phyloP scores from a whole-genome alignment of 2,329 filamentous ascomycete genomes.

The Daldinia eschscholtzii region DNA sequence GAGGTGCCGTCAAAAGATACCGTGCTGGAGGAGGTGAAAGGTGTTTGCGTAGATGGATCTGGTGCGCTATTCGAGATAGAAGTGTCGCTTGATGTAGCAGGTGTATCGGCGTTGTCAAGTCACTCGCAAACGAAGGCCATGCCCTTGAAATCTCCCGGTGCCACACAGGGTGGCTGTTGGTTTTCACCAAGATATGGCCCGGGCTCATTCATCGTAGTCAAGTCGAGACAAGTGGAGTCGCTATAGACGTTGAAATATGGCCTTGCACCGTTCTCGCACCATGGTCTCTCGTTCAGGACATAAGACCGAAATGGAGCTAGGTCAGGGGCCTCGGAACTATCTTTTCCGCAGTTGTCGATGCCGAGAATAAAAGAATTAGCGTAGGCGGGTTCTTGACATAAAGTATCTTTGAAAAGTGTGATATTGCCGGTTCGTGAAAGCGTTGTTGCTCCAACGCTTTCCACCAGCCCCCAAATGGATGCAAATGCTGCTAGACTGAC shows the following conservation, averaged over 20 bases:
- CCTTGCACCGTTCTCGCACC: conserved; percentile 17
- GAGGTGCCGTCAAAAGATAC: neutral
- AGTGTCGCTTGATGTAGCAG: neutral
- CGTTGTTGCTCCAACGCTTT: too few relatives aligned
- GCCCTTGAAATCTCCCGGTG: conserved; percentile 25
- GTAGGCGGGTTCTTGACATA: conserved; percentile 14
- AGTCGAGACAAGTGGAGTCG: conserved; percentile 17
- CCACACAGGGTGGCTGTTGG: conserved; percentile 11
- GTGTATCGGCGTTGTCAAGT: conserved; percentile 1
- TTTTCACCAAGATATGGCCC: neutral
- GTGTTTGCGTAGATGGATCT: neutral
- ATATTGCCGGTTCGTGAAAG: too few relatives aligned
- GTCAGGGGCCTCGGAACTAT: conserved; percentile 4
- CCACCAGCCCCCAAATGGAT: too few relatives aligned
- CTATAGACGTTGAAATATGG: conserved; percentile 25
- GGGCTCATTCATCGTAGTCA: conserved; percentile 16
- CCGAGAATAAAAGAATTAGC: conserved; percentile 23
- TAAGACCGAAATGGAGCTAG: conserved; percentile 16
- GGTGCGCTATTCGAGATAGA: neutral
- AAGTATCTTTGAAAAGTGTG: too few relatives aligned
- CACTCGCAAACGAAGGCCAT: conserved; percentile 23
- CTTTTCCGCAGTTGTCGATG: conserved; percentile 21
- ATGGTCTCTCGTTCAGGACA: conserved; percentile 27
- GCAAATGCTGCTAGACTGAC: conserved; percentile 1
- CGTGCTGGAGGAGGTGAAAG: neutral